Evolutionary conservation across 2,329 filamentous ascomycete genomes (phyloP).

Genomic region (Fusarium phyllophilum): DNA sequence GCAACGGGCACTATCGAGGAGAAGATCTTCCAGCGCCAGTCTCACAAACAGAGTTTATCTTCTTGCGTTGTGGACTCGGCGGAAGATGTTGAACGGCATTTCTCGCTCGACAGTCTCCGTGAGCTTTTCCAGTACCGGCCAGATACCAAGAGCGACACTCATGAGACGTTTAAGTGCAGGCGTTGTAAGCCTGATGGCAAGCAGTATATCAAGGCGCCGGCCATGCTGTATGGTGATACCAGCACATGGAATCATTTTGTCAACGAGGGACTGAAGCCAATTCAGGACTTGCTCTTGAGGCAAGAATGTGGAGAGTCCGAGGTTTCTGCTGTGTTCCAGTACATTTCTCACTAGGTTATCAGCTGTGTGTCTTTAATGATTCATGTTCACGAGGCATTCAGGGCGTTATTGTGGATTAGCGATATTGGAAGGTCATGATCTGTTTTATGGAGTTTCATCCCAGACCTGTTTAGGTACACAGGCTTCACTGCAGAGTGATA

Average conservation of each 20-base stretch:
- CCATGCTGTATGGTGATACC: constrained; percentile 96
- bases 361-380: constrained; percentile 9
- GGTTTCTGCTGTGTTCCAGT: constrained; percentile 97
- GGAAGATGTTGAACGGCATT: constrained; percentile 97
- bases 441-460: constrained; percentile 16
- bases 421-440: not conserved
- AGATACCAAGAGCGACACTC: constrained; percentile 89
- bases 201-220: constrained; percentile 89
- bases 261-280: constrained; percentile 80
- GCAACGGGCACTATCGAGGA: constrained; percentile 98
- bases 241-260: constrained; percentile 99
- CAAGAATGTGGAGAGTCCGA: constrained; percentile 83
- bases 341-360: constrained; percentile 83
- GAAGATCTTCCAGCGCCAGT: constrained; percentile 98
- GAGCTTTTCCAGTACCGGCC: constrained; percentile 94
- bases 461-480: not conserved
- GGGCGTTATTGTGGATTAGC: constrained; percentile 27
- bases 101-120: constrained; percentile 87
- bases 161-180: constrained; percentile 99
- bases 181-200: constrained; percentile 87
- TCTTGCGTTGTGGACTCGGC: constrained; percentile 96
- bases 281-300: constrained; percentile 89
- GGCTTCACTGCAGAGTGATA: not conserved
- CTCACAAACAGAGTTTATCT: constrained; percentile 96
- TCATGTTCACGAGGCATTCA: constrained; percentile 16